Evolutionary conservation across 2,329 filamentous ascomycete genomes (phyloP), one percentile per base, ranked within the genome.

Genomic region (Pyrenophora teres): DNA sequence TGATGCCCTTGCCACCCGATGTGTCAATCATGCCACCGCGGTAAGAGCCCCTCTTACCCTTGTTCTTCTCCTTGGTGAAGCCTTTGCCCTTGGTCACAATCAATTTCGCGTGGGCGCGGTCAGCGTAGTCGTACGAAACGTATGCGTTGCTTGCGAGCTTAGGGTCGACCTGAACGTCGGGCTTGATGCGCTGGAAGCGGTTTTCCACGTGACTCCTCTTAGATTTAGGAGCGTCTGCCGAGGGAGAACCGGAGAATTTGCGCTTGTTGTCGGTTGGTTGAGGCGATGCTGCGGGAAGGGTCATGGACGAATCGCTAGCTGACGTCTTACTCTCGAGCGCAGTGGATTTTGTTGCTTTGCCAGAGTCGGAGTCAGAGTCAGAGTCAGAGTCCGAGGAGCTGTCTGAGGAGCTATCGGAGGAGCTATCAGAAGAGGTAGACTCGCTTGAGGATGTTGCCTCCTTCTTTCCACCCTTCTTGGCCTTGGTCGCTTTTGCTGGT

Each of bases 1-100:
- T 97, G 78, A 96, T 89, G 52, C 90, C 88, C 76, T 93, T 92
- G 59, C 88, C 88, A 16, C 87, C 86, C 12, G 82, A 77, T 46
- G 93, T 89, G 71, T 99, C 92, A 67, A 99, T 96, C 45, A 83
- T 76, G 6, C 94, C 94, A 38, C 94, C 94, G 40, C 89, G 86
- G 81, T 96, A 99, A 61, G 88, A 90, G 43, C 94, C 94, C 64
- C 86, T 83, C 71, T 79, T 78, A 69, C 78, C 77, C 73, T 99
- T 99, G 78, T 99, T 99, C 86, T 99, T 99, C 80, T 97, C 94
- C 81, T 99, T 99, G 54, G 93, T 97, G 77, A 99, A 99, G 3
- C 91, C 92, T 79, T 97, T 97, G 67, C 94, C 94, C 73, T 88
- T 90, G 27, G 93, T 97, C 33, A 96, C 84, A 41, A 92, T 90